Base-by-base conservation (phyloP, 148 eudicot genomes). In the Salicornia ramosissima region DNA sequence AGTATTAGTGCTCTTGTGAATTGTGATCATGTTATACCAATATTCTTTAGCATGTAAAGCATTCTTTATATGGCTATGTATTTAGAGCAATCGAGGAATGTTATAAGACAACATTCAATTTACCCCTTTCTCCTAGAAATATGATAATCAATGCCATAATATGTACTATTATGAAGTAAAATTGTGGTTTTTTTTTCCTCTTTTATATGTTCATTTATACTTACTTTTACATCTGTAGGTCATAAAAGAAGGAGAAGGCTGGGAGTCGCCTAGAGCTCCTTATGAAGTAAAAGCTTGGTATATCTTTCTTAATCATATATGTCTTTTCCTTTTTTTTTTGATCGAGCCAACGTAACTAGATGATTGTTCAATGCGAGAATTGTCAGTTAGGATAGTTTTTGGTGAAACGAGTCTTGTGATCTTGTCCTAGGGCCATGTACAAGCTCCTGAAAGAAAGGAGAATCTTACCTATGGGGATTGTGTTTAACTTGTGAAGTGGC, bases 181-280 rank as follows among this genome's bases (percentile, higher is more conserved):
- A 30, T 42, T 18, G 26, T 62, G 36, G 6, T 74, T 19, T 46
- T n/a, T 9, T 8, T 31, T 30, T 21, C 3, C 19, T 16, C n/a
- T 33, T 0, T 52, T 60, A 36, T 39, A 5, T 18, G 66, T 43
- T 40, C 21, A 52, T 22, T 47, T 57, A 30, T 71, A n/a, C 29
- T 28, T 72, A 31, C 66, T 46, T 75, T 63, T 71, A 36, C 52
- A 55, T 74, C 46, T 75, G 72, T 67, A 93, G 98, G 87, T 90
- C 46, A 78, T 82, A 67, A 78, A 77, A 71, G 99, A 88, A 71
- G 99, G 96, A 64, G 86, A 87, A 73, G 96, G 96, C 59, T 94
- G 99, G 99, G 99, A 94, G 85, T 81, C 91, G 67, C 99, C 99
- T n/a, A 82, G 99, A 72, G 93, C 86, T 70, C 99, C 97, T 1